Evolutionary conservation across 345 rosid species (phyloP), one percentile per base, ranked within the genome.

Genomic region (Bretschneidera sinensis): DNA sequence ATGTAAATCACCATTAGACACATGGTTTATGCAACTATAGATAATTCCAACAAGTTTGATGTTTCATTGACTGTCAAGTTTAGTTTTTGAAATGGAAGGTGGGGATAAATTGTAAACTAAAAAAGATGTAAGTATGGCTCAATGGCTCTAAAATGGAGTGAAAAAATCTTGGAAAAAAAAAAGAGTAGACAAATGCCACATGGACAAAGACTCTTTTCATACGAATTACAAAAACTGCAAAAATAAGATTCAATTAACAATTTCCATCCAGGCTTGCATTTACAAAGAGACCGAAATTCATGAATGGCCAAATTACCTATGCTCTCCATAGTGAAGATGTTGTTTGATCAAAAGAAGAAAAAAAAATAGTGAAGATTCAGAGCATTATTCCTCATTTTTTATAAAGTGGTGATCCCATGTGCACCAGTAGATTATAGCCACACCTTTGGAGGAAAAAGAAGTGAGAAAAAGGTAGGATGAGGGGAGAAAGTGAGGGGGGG

Each of bases 241-340:
- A 56, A 35, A 20, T n/a, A 18, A 10, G 22, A 31, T 45, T 39
- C 35, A 23, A 47, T 33, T 11, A 23, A 23, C 16, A 33, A 35
- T 16, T 43, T 57, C 48, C 51, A 54, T 63, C 50, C 56, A 69
- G 1, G 25, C 17, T 60, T 33, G 48, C 55, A 64, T 70, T 63
- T 70, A 64, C 74, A 70, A 58, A 20, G 54, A 60, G n/a, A n/a
- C 25, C 17, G 52, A 21, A 31, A 22, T 24, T 23, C 54, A 47
- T 9, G 57, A 69, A 33, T 22, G 45, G 55, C 68, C 67, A 63
- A 51, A 51, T 48, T 49, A 52, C 48, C 21, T 17, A 18, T 9
- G 15, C 15, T 61, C n/a, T n/a, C n/a, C n/a, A n/a, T n/a, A n/a
- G n/a, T n/a, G n/a, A n/a, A n/a, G n/a, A n/a, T n/a, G n/a, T n/a